Evolutionary conservation across 1,284 basidiomycete genomes (phyloP), one percentile per base, ranked within the genome.

Genomic region (Xanthoconium separans): DNA sequence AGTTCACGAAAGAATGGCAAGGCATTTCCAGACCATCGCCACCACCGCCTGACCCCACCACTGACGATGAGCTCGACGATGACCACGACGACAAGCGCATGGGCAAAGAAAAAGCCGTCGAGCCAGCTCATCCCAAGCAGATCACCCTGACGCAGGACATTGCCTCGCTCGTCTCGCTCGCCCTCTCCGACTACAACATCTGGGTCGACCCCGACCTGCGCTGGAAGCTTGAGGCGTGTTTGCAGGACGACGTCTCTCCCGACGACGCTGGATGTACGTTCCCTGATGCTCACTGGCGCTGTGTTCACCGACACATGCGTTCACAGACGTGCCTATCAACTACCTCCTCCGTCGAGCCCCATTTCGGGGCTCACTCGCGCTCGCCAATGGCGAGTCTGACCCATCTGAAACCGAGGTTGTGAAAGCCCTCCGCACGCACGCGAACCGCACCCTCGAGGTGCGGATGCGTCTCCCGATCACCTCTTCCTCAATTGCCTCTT

Each of bases 171-270:
- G 56, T 86, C 30, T 72, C 71, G 16, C 77, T 89, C 7, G 76
- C 85, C 0, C 70, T 89, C n/a, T 85, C 87, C 7, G 80, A 88
- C 61, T 78, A 86, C 66, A 75, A 77, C 8, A 64, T 89, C 7
- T 89, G 84, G 84, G 62, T 67, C 2, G 76, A 87, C 58, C 63
- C 76, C 0, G 80, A 82, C 49, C 63, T 89, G 13, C 72, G 82
- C 16, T 69, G 75, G 47, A 75, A 70, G 24, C 69, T 85, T 9
- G 77, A 81, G 31, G 66, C 68, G 3, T 67, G 55, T 57, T 22
- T 70, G 36, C 30, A 12, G 5, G 45, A 58, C 22, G 52, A 57
- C 11, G 37, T 34, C 1, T 40, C 49, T 2, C 39, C 53, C 37
- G 69, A 72, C 15, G 69, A 68, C 2, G 74, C 78, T 36, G 79